Conservation (phyloP, 2,329 filamentous ascomycete genomes). For the Plenodomus lindquistii region DNA sequence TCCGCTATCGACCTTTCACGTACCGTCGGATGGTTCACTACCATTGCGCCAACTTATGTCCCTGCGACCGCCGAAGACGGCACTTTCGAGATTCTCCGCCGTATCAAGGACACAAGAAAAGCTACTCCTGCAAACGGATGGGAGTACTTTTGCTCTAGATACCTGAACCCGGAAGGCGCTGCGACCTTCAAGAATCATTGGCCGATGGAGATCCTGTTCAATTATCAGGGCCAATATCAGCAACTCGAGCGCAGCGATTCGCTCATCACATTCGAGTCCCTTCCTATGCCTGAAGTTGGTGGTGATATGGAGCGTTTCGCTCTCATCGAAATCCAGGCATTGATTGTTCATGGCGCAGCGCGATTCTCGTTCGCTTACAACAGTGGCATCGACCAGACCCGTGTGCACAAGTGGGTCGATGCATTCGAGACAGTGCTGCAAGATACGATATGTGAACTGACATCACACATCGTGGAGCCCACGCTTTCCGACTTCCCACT, state of each 20-base stretch:
- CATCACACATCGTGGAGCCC: slow-evolving; percentile 4
- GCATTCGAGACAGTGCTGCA: slow-evolving; percentile 1
- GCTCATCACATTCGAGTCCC: slow-evolving; percentile 6
- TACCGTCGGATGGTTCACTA: slow-evolving; percentile 31
- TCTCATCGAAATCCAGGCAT: slow-evolving; percentile 21
- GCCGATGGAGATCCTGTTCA: slow-evolving; percentile 62
- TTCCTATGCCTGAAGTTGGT: slow-evolving; percentile 12
- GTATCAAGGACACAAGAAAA: slow-evolving; percentile 53
- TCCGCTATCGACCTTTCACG: slow-evolving; percentile 22
- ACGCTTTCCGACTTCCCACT: slow-evolving; percentile 23
- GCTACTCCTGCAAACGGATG: slow-evolving; percentile 49
- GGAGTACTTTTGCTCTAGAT: slow-evolving; percentile 49
- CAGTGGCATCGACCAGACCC: slow-evolving; percentile 11
- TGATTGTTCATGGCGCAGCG: slow-evolving; percentile 11
- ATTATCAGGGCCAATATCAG: slow-evolving; percentile 54
- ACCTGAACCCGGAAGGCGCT: slow-evolving; percentile 10
- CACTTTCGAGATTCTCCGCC: slow-evolving; percentile 28
- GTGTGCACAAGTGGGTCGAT: slow-evolving; percentile 19
- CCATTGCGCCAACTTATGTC: slow-evolving; percentile 17
- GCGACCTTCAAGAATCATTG: slow-evolving; percentile 42
- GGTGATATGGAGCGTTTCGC: slow-evolving; percentile 12
- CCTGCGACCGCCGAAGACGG: slow-evolving; percentile 48
- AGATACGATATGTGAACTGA: slow-evolving; percentile 4
- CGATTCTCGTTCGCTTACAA: slow-evolving; percentile 17
- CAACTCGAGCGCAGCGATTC: slow-evolving; percentile 55